Base-by-base conservation (phyloP, 1,139 yeast genomes). In the Barnettozyma hawaiiensis region DNA sequence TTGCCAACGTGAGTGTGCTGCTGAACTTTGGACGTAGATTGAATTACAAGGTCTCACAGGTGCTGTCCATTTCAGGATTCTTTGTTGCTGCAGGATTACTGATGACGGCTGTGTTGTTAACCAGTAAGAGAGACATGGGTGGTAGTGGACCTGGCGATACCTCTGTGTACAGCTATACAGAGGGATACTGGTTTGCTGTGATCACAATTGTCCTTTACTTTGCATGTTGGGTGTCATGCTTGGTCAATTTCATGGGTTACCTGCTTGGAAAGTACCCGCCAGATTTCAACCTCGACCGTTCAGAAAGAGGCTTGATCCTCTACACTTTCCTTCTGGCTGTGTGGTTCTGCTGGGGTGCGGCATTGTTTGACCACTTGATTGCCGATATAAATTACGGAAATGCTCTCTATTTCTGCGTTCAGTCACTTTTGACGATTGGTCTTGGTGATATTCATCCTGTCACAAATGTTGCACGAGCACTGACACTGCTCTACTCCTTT, bases 111-210 rank as follows among this genome's bases (percentile, higher is more conserved):
- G 40, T 81, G 14, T 63, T 85, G 16, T 48, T 81, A 32, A 69
- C 69, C 0, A 75, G 75, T 20, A 61, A 80, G 0, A 53, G 35
- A 2, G 58, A 60, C 31, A 58, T 57, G 31, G 41, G 40, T 2
- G n/a, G n/a, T n/a, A n/a, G n/a, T n/a, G 16, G 7, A 8, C 9
- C 23, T 12, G 14, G 18, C 20, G 32, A 18, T 8, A 37, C 38
- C 5, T 52, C 49, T n/a, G 54, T 50, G 35, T 47, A 49, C 34
- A 43, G 43, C 2, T 55, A 55, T 31, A 71, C 86, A 0, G 81
- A 77, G 51, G 95, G 94, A 1, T 87, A 75, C 55, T 87, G 89
- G 86, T 82, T 72, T 59, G 95, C 87, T 0, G 74, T 75, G 1
- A 66, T 81, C 48, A 83, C 95, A 0, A 70, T 78, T 3, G 65